Conservation (phyloP, 1,284 basidiomycete species). For the Pterulicium gracile region DNA sequence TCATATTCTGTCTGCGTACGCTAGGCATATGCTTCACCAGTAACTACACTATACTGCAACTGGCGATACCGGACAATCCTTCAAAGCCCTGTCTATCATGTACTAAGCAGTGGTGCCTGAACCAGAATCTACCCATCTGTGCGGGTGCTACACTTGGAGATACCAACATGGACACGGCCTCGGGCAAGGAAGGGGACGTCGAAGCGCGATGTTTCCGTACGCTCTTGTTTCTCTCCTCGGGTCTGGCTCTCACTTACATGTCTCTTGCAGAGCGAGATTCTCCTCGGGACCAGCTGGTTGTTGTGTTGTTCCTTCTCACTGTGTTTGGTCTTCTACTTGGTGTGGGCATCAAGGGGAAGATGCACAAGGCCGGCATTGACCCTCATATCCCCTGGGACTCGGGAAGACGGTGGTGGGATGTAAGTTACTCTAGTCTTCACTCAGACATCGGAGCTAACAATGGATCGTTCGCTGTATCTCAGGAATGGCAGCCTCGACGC, state of each 20-base stretch:
- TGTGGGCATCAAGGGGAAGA: constrained; percentile 73
- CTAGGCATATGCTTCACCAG: constrained; percentile 84
- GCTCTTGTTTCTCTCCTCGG: constrained; percentile 25
- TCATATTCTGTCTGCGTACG: constrained; percentile 8
- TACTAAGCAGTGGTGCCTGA: constrained; percentile 91
- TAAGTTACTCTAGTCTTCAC: constrained; percentile 23
- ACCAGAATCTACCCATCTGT: constrained; percentile 85
- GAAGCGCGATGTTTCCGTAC: constrained; percentile 92
- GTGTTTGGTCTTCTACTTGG: constrained; percentile 76
- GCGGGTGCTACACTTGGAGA: constrained; percentile 77
- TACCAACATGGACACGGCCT: constrained; percentile 83
- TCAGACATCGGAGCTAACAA: neutral
- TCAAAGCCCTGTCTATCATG: constrained; percentile 86
- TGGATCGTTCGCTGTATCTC: neutral
- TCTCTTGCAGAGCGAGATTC: constrained; percentile 50
- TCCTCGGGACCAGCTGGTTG: constrained; percentile 83
- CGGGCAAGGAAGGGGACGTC: constrained; percentile 93
- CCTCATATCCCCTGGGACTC: constrained; percentile 50
- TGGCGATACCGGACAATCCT: constrained; percentile 75
- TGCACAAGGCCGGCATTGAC: constrained; percentile 66
- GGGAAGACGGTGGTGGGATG: constrained; percentile 72
- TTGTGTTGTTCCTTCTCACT: constrained; percentile 80
- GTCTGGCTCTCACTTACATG: neutral
- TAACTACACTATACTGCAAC: constrained; percentile 80
- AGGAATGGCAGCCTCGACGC: constrained; percentile 5